Percentiles rank a stretch among this genome's conserved stretches.
phyloP scores from a whole-genome alignment of 768 basidiomycete genomes.

The Calocybe cyanea region DNA sequence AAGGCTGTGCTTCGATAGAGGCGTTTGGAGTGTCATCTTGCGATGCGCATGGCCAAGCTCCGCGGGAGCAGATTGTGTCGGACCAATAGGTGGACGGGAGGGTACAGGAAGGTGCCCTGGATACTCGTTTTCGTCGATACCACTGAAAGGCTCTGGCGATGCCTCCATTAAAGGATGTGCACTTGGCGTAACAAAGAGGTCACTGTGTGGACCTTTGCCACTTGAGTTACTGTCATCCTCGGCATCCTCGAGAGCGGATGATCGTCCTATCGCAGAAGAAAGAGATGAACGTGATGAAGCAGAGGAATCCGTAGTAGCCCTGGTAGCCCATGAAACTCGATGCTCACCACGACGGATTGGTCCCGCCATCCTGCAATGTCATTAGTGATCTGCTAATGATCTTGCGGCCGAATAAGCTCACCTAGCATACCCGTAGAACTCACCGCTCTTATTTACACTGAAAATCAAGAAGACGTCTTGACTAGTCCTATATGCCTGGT shows the following conservation, averaged over 20 bases:
- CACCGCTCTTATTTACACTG: constrained; percentile 89
- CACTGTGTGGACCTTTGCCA: not conserved
- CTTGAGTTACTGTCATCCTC: constrained; percentile 12
- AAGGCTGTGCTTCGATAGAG: constrained; percentile 26
- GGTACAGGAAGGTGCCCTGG: not conserved
- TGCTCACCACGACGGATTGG: constrained; percentile 51
- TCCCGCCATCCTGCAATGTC: constrained; percentile 59
- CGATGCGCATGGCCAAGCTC: constrained; percentile 38
- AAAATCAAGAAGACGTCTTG: constrained; percentile 88
- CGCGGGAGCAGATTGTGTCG: constrained; percentile 49
- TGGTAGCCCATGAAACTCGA: constrained; percentile 55
- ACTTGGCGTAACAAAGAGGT: not conserved
- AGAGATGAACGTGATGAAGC: constrained; percentile 26
- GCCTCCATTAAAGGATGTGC: constrained; percentile 27
- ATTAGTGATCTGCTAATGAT: not conserved
- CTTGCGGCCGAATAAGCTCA: constrained; percentile 26
- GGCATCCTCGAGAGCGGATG: not conserved
- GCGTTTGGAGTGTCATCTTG: constrained; percentile 19
- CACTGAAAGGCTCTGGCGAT: constrained; percentile 35
- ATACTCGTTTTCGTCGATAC: not conserved
- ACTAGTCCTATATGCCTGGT: constrained; percentile 91
- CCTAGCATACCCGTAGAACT: constrained; percentile 92
- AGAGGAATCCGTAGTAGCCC: constrained; percentile 30
- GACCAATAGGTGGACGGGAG: constrained; percentile 1
- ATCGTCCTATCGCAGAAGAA: constrained; percentile 16